These are phyloP conservation scores for Sphaerulina musiva DNA, from an alignment of 2,329 filamentous ascomycete species.

Conservation along the genomic window DNA sequence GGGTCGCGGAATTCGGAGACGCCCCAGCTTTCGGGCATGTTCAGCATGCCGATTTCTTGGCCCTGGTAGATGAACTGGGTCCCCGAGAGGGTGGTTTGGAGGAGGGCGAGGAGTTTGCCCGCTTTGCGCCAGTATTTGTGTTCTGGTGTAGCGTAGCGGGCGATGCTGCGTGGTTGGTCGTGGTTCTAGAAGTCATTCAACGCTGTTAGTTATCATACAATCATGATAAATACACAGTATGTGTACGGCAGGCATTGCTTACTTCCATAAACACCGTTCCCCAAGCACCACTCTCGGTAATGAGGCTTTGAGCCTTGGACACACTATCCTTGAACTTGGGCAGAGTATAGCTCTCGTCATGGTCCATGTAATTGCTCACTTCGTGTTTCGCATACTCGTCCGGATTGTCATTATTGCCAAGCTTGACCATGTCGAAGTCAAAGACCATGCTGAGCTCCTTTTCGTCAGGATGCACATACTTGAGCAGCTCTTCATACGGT, in stretches of 20 bases:
- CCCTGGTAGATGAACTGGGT: slow-evolving; percentile 65
- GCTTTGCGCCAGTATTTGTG: slow-evolving; percentile 40
- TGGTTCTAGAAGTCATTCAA: slow-evolving; percentile 42
- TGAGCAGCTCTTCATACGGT: slow-evolving; percentile 45
- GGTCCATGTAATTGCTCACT: slow-evolving; percentile 26
- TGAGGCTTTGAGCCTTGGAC: slow-evolving; percentile 35
- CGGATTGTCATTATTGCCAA: slow-evolving; percentile 34
- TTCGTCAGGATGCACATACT: slow-evolving; percentile 47
- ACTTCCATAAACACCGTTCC: slow-evolving; percentile 61
- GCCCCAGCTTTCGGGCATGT: slow-evolving; percentile 55
- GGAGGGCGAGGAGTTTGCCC: slow-evolving; percentile 55
- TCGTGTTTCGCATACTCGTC: slow-evolving; percentile 24
- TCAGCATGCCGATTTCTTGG: slow-evolving; percentile 62
- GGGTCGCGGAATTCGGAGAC: slow-evolving; percentile 20
- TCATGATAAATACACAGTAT: background rate
- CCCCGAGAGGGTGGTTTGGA: slow-evolving; percentile 53
- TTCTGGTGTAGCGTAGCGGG: slow-evolving; percentile 32
- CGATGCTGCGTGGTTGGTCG: slow-evolving; percentile 56
- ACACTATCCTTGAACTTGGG: slow-evolving; percentile 21
- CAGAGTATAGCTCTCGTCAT: slow-evolving; percentile 27
- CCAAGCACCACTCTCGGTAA: slow-evolving; percentile 56
- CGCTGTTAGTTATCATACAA: background rate
- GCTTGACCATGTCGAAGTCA: slow-evolving; percentile 58
- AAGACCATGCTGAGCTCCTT: slow-evolving; percentile 66
- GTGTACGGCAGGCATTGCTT: slow-evolving; percentile 1